A percentile compares a stretch with the other conserved stretches of the same genome.
Evolutionary conservation across 805 yeast species (phyloP).

Genomic region (Nakazawaea ambrosiae): DNA sequence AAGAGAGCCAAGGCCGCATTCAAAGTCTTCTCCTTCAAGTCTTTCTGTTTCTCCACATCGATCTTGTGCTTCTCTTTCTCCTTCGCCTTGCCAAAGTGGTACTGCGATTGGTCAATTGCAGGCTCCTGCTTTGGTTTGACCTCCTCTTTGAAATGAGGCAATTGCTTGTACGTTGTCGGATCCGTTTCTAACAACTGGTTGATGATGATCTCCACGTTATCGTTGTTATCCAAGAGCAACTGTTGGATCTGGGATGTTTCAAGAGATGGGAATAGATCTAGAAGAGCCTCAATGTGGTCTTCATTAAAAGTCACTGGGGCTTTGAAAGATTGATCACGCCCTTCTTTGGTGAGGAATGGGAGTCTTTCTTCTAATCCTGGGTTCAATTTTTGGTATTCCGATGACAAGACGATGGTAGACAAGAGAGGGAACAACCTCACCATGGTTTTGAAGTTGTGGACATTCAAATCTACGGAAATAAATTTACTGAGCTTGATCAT

Average conservation of each 20-base stretch:
- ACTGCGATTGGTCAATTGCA: slow-evolving; percentile 18
- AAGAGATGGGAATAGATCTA: slow-evolving; percentile 66
- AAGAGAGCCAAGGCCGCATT: slow-evolving; percentile 50
- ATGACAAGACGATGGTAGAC: slow-evolving; percentile 45
- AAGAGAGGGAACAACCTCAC: slow-evolving; percentile 43
- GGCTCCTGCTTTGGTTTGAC: slow-evolving; percentile 25
- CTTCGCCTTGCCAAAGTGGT: slow-evolving; percentile 31
- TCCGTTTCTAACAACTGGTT: slow-evolving; percentile 51
- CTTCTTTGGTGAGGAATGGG: slow-evolving; percentile 31
- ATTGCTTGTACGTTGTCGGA: slow-evolving; percentile 34
- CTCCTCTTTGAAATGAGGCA: slow-evolving; percentile 23
- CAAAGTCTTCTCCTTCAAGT: slow-evolving; percentile 50
- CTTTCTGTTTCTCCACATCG: slow-evolving; percentile 23
- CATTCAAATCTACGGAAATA: slow-evolving; percentile 36
- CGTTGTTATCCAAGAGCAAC: slow-evolving; percentile 39
- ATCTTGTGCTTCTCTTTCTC: slow-evolving; percentile 16
- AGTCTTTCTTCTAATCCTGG: slow-evolving; percentile 49
- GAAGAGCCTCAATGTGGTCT: slow-evolving; percentile 31
- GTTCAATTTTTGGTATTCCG: slow-evolving; percentile 33
- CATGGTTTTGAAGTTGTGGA: slow-evolving; percentile 35
- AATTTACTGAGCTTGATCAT: slow-evolving; percentile 32
- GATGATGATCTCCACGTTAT: slow-evolving; percentile 52
- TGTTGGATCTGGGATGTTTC: slow-evolving; percentile 37
- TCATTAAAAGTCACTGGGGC: slow-evolving; percentile 18
- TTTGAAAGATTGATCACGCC: background rate